Percentiles rank a stretch among this genome's conserved stretches.
These are phyloP conservation scores for Apophysomyces variabilis DNA, from an alignment of 371 early-diverging fungal genomes.

Conservation along the genomic window DNA sequence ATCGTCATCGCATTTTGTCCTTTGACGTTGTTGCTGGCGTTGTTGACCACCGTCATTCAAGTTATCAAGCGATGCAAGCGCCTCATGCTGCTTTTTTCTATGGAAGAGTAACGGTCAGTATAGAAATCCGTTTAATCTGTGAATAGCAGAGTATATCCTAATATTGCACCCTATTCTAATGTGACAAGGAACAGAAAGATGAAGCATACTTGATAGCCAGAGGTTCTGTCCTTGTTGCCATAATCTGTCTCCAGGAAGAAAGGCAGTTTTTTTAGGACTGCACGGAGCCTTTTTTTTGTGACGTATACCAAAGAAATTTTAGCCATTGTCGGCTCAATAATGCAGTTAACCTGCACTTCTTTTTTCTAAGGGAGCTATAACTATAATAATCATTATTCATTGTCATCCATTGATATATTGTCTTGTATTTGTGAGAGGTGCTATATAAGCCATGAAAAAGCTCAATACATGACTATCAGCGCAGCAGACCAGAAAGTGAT, in stretches of 20 bases:
- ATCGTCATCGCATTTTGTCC: conserved; percentile 4
- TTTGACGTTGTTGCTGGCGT: background rate
- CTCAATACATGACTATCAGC: too few species aligned
- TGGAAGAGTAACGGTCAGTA: background rate
- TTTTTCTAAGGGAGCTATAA: too few species aligned
- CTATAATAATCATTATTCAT: too few species aligned
- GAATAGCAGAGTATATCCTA: background rate
- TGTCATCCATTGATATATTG: too few species aligned
- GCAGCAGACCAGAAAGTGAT: too few species aligned
- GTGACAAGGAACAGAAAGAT: background rate
- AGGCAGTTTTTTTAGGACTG: background rate
- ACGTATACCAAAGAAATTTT: too few species aligned
- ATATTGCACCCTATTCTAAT: conserved; percentile 4
- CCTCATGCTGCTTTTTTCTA: conserved; percentile 7
- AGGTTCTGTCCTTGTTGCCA: conserved; percentile 5
- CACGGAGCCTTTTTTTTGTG: too few species aligned
- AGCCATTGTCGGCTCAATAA: too few species aligned
- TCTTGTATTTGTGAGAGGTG: too few species aligned
- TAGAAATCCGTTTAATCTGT: background rate
- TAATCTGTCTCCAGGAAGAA: conserved; percentile 1
- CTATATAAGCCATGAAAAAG: too few species aligned
- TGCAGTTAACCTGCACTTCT: too few species aligned
- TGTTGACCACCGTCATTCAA: background rate
- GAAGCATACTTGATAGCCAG: conserved; percentile 4
- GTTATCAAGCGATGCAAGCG: conserved; percentile 1